phyloP scores from a whole-genome alignment of 345 rosid genomes.

The Populus pruinosa region DNA sequence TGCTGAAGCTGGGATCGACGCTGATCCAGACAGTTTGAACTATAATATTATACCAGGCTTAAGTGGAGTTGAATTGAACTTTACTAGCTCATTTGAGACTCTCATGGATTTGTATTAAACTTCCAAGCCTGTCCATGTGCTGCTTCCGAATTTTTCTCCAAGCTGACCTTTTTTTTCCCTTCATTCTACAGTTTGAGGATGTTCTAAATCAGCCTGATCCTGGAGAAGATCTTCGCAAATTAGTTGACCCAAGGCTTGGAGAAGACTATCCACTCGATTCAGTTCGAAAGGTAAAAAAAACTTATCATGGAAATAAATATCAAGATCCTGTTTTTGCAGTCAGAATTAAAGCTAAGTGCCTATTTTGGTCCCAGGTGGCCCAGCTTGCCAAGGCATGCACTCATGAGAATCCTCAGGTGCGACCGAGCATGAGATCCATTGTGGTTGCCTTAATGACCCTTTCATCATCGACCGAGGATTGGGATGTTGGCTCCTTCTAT shows the following conservation, averaged over 20 bases:
- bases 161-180: background rate
- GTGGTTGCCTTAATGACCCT: conserved; percentile 88
- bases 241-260: conserved; percentile 72
- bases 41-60: background rate
- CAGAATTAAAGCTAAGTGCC: background rate
- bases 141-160: too few relatives aligned
- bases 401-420: conserved; percentile 66
- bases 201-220: conserved; percentile 54
- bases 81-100: background rate
- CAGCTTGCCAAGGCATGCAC: conserved; percentile 88
- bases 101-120: background rate
- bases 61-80: background rate
- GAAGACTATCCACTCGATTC: conserved; percentile 73
- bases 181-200: conserved; percentile 62
- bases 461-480: conserved; percentile 74
- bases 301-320: background rate
- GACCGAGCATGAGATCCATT: conserved; percentile 84
- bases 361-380: conserved; percentile 59
- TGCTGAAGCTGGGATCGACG: background rate
- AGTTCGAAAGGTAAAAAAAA: conserved; percentile 52
- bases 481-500: conserved; percentile 64
- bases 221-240: conserved; percentile 50
- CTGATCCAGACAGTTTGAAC: background rate
- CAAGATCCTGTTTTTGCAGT: background rate
- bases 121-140: background rate